Evolutionary conservation across 306 rosid species (phyloP), one percentile per base, ranked within the genome.

Genomic region (Quercus dentata): DNA sequence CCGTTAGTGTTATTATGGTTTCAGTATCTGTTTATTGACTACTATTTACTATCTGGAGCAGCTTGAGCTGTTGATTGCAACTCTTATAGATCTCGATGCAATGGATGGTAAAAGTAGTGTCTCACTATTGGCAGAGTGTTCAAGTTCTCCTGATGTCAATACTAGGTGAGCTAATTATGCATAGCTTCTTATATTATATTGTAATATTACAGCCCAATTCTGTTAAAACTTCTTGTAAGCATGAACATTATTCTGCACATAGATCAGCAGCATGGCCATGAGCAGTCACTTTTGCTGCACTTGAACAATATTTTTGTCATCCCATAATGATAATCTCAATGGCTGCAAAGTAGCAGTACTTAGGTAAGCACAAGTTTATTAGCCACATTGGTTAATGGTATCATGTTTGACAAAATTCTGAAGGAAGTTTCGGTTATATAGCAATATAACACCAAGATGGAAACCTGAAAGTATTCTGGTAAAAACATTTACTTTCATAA

Each of bases 81-180:
- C 97, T 80, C 99, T 95, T 69, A 92, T 92, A 55, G 97, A 92
- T 88, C 94, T 95, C 17, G 99, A 95, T 81, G 98, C 97, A 62
- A 92, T 95, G 99, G 97, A 92, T 78, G 92, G 99, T 30, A 95
- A 95, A 86, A 91, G 85, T 51, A 92, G 99, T 74, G 97, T 86
- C 64, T 92, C 92, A 3, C 72, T 95, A 74, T 83, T 92, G 85
- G 97, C 88, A 38, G 97, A 95, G 80, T 92, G 99, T 81, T 90
- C 99, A 20, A 90, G 92, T 73, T 95, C 99, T 80, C 97, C 99
- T 1, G 94, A 94, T 76, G 97, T 84, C 84, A 83, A 89, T 71
- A 94, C 99, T 68, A 85, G 99, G 99, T 89, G 83, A 78, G 81
- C 68, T 81, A 49, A 57, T 78, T 46, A 49, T 23, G 80, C 49